phyloP scores from a whole-genome alignment of 2,329 filamentous ascomycete genomes.

The Trichoderma afroharzianum region DNA sequence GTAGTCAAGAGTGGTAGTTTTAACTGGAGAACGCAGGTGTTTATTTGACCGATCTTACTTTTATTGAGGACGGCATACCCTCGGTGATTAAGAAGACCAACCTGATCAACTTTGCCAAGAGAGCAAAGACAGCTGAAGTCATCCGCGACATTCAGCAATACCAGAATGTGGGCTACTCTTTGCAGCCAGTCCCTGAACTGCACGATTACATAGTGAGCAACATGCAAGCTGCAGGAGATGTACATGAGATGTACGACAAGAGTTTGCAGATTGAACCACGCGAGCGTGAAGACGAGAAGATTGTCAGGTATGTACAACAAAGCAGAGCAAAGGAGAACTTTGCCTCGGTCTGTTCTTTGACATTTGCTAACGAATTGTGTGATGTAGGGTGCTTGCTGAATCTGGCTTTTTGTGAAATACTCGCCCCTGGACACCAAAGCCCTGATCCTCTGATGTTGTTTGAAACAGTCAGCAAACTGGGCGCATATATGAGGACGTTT shows the following conservation, averaged over 20 bases:
- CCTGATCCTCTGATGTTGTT: background rate
- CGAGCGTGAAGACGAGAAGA: conserved; percentile 98
- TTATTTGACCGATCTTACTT: conserved; percentile 94
- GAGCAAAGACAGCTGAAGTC: conserved; percentile 95
- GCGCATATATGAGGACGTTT: background rate
- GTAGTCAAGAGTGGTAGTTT: too few relatives aligned
- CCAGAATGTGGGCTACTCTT: conserved; percentile 92
- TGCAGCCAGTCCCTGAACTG: conserved; percentile 84
- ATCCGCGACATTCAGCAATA: conserved; percentile 99
- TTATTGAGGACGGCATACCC: conserved; percentile 97
- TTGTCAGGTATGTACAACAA: conserved; percentile 74
- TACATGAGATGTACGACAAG: conserved; percentile 99
- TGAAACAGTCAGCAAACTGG: background rate
- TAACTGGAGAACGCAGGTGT: conserved; percentile 58
- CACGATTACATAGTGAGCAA: conserved; percentile 97
- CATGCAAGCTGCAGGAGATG: conserved; percentile 91
- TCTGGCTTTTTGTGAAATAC: conserved; percentile 54
- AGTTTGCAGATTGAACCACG: conserved; percentile 89
- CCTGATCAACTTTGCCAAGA: conserved; percentile 97
- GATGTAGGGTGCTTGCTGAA: conserved; percentile 54
- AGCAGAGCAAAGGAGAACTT: background rate
- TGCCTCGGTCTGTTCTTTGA: background rate
- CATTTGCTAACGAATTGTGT: background rate
- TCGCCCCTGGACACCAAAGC: background rate
- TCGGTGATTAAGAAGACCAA: conserved; percentile 95